Base-by-base conservation (phyloP, 1,284 basidiomycete genomes). In the Irpex rosettiformis region DNA sequence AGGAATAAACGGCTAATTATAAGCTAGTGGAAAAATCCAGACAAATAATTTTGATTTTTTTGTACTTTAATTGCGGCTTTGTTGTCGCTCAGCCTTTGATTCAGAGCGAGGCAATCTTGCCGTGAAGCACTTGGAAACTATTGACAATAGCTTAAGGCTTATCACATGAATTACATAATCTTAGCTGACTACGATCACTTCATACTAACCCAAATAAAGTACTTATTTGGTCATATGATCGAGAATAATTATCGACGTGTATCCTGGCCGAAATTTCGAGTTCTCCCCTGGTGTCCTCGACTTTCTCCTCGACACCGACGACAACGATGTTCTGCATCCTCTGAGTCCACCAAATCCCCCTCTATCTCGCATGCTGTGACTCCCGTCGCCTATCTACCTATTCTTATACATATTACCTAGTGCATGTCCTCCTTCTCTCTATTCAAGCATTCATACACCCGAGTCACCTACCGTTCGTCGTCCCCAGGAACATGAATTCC, bases 401-500 rank as follows among this genome's bases (percentile, higher is more conserved):
- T 55, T 37, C 54, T 53, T 58, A 51, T 61, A 54, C 53, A 57
- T 56, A 51, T 51, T 51, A 51, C 24, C 48, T 51, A 51, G 51
- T 61, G 60, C 56, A 61, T 61, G 60, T 61, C 54, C 45, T 49
- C 52, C 30, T 27, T 47, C 54, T 55, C 22, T 25, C 48, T 51
- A 21, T 47, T 52, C 29, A 52, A 22, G 53, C 49, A 54, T 48
- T 18, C 48, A 28, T 28, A 54, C 52, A 22, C 27, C 43, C 59
- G 56, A 61, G 59, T 61, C 59, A 61, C 51, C 56, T 47, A 37
- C 54, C 43, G 45, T 53, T 56, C 28, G 55, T 48, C 43, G 56
- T 58, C 33, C 21, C 51, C 57, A 61, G 56, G 56, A 61, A 58
- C 60, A 61, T 61, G 57, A 58, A 53, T 30, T 48, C 45, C 42